These are phyloP conservation scores for Entomortierella parvispora DNA, from an alignment of 192 early-diverging fungal genomes.

Conservation along the genomic window DNA sequence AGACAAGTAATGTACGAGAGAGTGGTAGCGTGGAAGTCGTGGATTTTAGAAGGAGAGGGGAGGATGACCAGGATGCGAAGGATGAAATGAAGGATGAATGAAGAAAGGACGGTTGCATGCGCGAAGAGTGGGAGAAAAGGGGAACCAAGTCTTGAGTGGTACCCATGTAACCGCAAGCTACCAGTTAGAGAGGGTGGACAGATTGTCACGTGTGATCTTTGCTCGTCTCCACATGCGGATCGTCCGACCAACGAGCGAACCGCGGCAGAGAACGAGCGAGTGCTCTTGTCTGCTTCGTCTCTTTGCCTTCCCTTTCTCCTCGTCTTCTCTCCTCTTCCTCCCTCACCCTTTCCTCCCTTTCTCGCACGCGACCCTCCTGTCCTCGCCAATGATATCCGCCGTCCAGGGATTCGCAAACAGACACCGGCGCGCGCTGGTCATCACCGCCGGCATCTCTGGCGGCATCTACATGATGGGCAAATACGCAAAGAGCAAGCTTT, in stretches of 20 bases:
- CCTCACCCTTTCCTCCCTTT: not conserved
- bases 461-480: conserved; percentile 78
- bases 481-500: conserved; percentile 76
- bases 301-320: not conserved
- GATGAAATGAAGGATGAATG: too few species aligned
- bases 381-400: conserved; percentile 44
- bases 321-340: not conserved
- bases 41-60: too few species aligned
- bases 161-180: too few species aligned
- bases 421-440: conserved; percentile 70
- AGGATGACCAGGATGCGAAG: too few species aligned
- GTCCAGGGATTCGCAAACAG: conserved; percentile 70
- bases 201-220: too few species aligned
- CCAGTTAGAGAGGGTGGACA: too few species aligned
- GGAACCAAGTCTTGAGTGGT: not conserved
- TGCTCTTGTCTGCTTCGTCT: not conserved
- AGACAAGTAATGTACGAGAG: too few species aligned
- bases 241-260: too few species aligned
- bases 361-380: not conserved
- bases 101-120: not conserved
- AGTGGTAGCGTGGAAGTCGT: too few species aligned
- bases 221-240: too few species aligned
- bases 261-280: not conserved
- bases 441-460: conserved; percentile 75
- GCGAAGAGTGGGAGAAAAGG: not conserved